Base-by-base conservation (phyloP, 2,329 filamentous ascomycete species). In the Ophiocordyceps camponoti-floridani region DNA sequence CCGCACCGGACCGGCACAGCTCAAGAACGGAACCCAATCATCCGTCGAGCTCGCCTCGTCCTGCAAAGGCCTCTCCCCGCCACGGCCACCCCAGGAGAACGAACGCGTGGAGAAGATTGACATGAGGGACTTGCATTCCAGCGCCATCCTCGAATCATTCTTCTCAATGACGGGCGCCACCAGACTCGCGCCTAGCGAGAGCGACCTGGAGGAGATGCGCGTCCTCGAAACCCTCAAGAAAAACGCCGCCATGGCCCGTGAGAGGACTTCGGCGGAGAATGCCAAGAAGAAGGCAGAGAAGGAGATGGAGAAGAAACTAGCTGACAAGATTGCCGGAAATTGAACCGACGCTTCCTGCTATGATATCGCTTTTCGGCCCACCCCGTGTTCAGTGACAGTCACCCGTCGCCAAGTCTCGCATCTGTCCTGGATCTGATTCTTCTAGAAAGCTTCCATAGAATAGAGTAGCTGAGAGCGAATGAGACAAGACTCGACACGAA, bases 101-200 rank as follows among this genome's bases (percentile, higher is more conserved):
- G 73, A 77, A 60, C 67, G 62, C 43, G 60, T 66, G 10, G 61
- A 75, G 38, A 65, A 66, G 42, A 72, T 81, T 52, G 69, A 80
- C 51, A 82, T 87, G 71, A 78, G 77, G 57, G 59, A 72, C 54
- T 68, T 73, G 52, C 66, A 67, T 47, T 77, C 76, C 40, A 64
- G 68, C 3, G 66, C 75, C 33, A 87, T 88, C 48, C 63, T 86
- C 16, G 61, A 69, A 43, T 68, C 74, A 47, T 68, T 88, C 44
- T 57, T 86, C 37, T 62, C 65, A 47, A 67, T 77, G 58, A 83
- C 80, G 18, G 72, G 73, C 18, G 82, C 80, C 10, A 60, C 65
- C 26, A 57, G 64, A 23, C 57, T 87, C 1, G 67, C 79, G 2
- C 79, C 73, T 1, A 59, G 64, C 3, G 70, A 79, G 9, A 38